phyloP scores from a whole-genome alignment of 1,284 basidiomycete genomes.

The Pseudozyma pruni region DNA sequence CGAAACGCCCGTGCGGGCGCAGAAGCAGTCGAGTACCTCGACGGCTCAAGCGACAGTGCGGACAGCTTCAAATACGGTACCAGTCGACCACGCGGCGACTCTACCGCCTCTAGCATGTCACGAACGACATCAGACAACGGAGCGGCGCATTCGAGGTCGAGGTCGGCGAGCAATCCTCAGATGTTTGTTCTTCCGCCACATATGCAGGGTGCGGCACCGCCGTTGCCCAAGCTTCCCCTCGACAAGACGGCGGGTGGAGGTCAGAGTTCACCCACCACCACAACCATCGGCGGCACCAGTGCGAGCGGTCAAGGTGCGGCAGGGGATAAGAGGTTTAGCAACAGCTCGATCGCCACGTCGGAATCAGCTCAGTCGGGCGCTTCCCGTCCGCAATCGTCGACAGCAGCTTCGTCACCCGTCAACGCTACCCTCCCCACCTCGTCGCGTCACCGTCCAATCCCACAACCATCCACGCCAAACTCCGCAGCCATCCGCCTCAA shows the following conservation, averaged over 20 bases:
- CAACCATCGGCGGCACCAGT: too few species aligned
- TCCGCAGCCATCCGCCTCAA: slow-evolving; percentile 64
- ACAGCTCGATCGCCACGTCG: slow-evolving; percentile 51
- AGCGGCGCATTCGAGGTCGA: slow-evolving; percentile 30
- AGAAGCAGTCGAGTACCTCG: slow-evolving; percentile 47
- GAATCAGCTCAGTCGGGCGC: slow-evolving; percentile 46
- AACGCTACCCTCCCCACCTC: slow-evolving; percentile 21
- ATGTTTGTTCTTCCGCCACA: slow-evolving; percentile 35
- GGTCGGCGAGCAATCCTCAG: slow-evolving; percentile 57
- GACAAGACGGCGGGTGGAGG: slow-evolving; percentile 22
- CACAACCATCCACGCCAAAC: background rate
- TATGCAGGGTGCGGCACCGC: slow-evolving; percentile 40
- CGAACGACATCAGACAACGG: slow-evolving; percentile 41
- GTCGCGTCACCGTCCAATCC: slow-evolving; percentile 6
- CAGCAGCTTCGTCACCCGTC: slow-evolving; percentile 57
- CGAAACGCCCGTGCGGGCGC: slow-evolving; percentile 24
- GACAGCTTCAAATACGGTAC: slow-evolving; percentile 3
- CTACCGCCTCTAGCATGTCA: slow-evolving; percentile 36
- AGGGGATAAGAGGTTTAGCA: slow-evolving; percentile 50
- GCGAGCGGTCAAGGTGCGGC: too few species aligned
- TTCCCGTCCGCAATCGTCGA: slow-evolving; percentile 50
- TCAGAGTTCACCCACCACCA: too few species aligned
- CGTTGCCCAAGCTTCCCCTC: slow-evolving; percentile 38
- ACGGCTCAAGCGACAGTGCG: slow-evolving; percentile 14
- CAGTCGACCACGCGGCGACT: slow-evolving; percentile 31